Percentiles rank a stretch among this genome's conserved stretches.
phyloP scores from a whole-genome alignment of 441 rosid genomes.

The Codiaeum variegatum region DNA sequence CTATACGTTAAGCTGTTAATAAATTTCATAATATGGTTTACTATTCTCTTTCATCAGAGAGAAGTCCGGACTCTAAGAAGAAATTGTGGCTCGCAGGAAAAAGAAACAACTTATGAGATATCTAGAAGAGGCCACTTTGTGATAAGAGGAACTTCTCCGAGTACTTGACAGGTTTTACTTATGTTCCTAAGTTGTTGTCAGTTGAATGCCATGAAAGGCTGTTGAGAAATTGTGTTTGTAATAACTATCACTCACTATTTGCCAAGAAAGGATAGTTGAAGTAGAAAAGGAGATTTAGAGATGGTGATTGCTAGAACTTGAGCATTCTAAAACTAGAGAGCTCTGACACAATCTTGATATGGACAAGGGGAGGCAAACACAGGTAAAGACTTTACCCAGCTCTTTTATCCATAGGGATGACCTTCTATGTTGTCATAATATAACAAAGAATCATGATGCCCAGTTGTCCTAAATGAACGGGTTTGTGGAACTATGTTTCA shows the following conservation, averaged over 20 bases:
- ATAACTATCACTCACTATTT: slow-evolving; percentile 18
- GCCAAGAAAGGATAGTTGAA: slow-evolving; percentile 68
- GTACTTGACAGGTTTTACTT: slow-evolving; percentile 65
- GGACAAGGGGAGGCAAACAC: slow-evolving; percentile 82
- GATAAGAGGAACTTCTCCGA: slow-evolving; percentile 63
- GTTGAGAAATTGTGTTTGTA: slow-evolving; percentile 13
- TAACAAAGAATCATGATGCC: neutral
- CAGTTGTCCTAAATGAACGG: neutral
- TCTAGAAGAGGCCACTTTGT: slow-evolving; percentile 65
- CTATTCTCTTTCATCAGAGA: slow-evolving; percentile 43
- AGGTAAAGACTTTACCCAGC: slow-evolving; percentile 38
- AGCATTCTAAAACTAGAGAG: slow-evolving; percentile 75
- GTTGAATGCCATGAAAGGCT: slow-evolving; percentile 10
- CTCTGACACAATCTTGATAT: slow-evolving; percentile 71
- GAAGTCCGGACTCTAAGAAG: slow-evolving; percentile 59
- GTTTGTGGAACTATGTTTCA: neutral
- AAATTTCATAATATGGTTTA: neutral
- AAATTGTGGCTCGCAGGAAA: slow-evolving; percentile 57
- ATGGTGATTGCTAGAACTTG: slow-evolving; percentile 63
- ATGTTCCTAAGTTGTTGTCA: slow-evolving; percentile 19
- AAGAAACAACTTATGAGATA: slow-evolving; percentile 60
- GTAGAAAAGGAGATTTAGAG: slow-evolving; percentile 80
- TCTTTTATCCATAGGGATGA: neutral
- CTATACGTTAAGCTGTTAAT: neutral
- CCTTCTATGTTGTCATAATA: neutral